Evolutionary conservation across 208 protist genomes (phyloP), one percentile per base, ranked within the genome.

Genomic region (Trypanosoma lewisi): DNA sequence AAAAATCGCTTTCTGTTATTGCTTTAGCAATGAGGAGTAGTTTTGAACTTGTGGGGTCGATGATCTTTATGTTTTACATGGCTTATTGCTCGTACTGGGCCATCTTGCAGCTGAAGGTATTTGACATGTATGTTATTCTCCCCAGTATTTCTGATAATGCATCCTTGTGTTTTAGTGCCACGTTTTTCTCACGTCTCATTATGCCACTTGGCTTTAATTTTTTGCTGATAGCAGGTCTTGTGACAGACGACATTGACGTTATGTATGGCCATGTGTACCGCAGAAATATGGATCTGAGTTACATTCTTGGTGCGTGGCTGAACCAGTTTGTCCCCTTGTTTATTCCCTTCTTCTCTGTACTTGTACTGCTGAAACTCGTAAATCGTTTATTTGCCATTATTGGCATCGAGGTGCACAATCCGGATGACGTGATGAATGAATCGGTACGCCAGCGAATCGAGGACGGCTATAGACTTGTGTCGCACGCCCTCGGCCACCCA

Each of bases 121-220:
- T 95, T 59, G 85, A 95, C 64, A 71, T 94, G 23, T 94, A 95
- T 66, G 77, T 91, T 25, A 77, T 95, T n/a, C 84, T 94, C 62
- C 89, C 92, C 9, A 69, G 78, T 63, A 91, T 94, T 51, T 85
- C 87, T 45, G 86, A 95, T 55, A 91, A 92, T 60, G 81, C 89
- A 41, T 93, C 87, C 21, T 61, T 97, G 27, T 96, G 89, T 73
- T 97, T 97, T 74, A 89, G 87, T 66, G 77, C 85, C 48, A 87
- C 75, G 4, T 97, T 97, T 70, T 68, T 97, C 23, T 68, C 89
- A 36, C 88, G 92, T 58, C 74, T 97, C 54, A 78, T 97, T 55
- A 95, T 97, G 85, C 92, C 92, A 28, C 68, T 97, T 57, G 95
- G 89, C 77, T 96, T 91, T 64, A 95, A 94, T 70, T 96, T 94